These are phyloP conservation scores for Didymella sp. DNA, from an alignment of 2,329 filamentous ascomycete species.

Conservation along the genomic window DNA sequence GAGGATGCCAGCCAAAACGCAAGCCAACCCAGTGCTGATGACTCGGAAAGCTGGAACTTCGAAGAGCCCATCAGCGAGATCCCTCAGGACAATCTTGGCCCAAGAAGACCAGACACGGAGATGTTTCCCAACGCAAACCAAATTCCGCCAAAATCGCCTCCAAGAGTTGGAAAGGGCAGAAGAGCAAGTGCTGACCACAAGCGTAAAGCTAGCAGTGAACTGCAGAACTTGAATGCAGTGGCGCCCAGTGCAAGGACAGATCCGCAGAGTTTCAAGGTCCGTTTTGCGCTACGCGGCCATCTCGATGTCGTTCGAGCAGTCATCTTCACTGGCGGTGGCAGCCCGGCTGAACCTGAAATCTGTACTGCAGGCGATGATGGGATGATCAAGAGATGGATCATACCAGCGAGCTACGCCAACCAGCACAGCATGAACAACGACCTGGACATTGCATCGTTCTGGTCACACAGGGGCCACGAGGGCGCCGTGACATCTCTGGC, in stretches of 20 bases:
- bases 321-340: conserved; percentile 96
- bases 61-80: conserved; percentile 74
- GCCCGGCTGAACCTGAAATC: conserved; percentile 93
- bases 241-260: conserved; percentile 64
- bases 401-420: conserved; percentile 78
- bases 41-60: conserved; percentile 88
- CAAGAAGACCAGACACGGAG: conserved; percentile 81
- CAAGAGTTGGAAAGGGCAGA: conserved; percentile 68
- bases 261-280: conserved; percentile 82
- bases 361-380: conserved; percentile 96
- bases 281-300: conserved; percentile 90
- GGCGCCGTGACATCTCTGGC: conserved; percentile 87
- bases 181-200: conserved; percentile 74
- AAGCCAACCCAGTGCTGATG: conserved; percentile 55
- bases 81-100: conserved; percentile 59
- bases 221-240: conserved; percentile 64
- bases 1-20: conserved; percentile 50
- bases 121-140: conserved; percentile 82
- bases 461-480: conserved; percentile 93
- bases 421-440: conserved; percentile 71
- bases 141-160: conserved; percentile 80
- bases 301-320: conserved; percentile 92
- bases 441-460: conserved; percentile 89
- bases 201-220: conserved; percentile 67
- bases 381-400: conserved; percentile 95